Evolutionary conservation across 139 green algal genomes (phyloP).

Genomic region (Raphidocelis subcapitata): DNA sequence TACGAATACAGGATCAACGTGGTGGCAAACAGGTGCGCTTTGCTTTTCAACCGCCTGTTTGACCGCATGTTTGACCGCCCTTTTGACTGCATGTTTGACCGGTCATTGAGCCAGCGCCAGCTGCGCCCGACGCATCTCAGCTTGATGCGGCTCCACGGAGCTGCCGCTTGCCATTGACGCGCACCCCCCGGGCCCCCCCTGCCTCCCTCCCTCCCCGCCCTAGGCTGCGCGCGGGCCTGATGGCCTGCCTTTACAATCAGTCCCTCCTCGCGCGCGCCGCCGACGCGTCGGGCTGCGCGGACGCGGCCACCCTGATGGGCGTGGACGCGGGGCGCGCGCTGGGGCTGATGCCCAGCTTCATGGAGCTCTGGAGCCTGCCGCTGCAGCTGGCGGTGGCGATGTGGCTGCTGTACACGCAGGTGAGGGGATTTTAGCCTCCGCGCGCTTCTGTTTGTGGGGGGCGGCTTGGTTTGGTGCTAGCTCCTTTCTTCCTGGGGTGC

Average conservation of each 20-base stretch:
- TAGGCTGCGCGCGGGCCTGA: conserved; percentile 64
- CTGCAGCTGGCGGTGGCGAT: conserved; percentile 79
- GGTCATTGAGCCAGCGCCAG: not conserved
- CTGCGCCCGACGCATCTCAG: not conserved
- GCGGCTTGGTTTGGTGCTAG: too few relatives aligned
- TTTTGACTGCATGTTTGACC: not conserved
- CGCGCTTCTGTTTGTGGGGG: too few relatives aligned
- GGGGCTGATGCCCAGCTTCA: conserved; percentile 66
- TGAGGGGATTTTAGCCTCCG: conserved; percentile 10
- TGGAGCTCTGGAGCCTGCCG: conserved; percentile 86
- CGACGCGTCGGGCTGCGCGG: conserved; percentile 6
- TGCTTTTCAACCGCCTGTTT: not conserved
- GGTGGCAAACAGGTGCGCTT: conserved; percentile 4
- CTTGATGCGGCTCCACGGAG: not conserved
- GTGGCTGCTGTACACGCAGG: conserved; percentile 85
- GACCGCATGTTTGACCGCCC: not conserved
- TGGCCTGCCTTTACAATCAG: conserved; percentile 60
- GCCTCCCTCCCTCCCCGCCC: conserved; percentile 9
- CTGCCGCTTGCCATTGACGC: not conserved
- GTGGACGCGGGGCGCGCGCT: conserved; percentile 75
- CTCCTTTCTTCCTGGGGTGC: too few relatives aligned
- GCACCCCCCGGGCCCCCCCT: too few relatives aligned
- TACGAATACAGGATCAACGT: conserved; percentile 61
- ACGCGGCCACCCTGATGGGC: conserved; percentile 47
- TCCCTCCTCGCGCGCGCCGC: conserved; percentile 40